Percentiles rank a stretch among this genome's conserved stretches.
Evolutionary conservation across 108 stramenopile species (phyloP).

Genomic region (Skeletonema tropicum): DNA sequence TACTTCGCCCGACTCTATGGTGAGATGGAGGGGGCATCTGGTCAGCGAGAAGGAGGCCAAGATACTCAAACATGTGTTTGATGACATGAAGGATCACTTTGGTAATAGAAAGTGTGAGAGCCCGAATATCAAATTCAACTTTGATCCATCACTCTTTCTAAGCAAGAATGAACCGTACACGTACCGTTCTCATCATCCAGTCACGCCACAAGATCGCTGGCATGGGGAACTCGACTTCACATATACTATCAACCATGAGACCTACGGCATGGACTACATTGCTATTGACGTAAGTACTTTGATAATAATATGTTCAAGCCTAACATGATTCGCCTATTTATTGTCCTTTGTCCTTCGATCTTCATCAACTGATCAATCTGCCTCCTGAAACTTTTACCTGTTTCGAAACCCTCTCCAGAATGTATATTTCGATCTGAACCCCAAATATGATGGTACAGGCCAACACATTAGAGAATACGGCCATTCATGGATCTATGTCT

Average conservation of each 20-base stretch:
- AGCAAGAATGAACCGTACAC: neutral
- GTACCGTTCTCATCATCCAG: neutral
- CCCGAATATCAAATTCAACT: neutral
- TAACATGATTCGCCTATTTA: neutral
- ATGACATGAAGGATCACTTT: conserved; percentile 1
- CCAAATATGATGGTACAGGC: neutral
- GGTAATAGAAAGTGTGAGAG: neutral
- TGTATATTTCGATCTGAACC: conserved; percentile 2
- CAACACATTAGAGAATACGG: neutral
- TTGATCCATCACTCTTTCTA: conserved; percentile 2
- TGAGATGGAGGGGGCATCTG: neutral
- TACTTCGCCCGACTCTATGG: neutral
- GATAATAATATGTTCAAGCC: neutral
- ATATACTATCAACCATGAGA: neutral
- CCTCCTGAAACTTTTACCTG: too few species aligned
- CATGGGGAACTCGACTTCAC: conserved; percentile 1
- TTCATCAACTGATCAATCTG: neutral
- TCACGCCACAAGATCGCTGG: neutral
- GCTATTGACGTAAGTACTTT: neutral
- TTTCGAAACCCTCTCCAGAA: neutral
- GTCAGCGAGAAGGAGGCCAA: neutral
- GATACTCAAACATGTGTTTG: conserved; percentile 5
- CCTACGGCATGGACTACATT: conserved; percentile 2
- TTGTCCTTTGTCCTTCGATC: neutral
- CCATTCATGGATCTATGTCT: conserved; percentile 3